Evolutionary conservation across 495 filamentous ascomycete species (phyloP), one percentile per base, ranked within the genome.

Genomic region (Aspergillus avenaceus): DNA sequence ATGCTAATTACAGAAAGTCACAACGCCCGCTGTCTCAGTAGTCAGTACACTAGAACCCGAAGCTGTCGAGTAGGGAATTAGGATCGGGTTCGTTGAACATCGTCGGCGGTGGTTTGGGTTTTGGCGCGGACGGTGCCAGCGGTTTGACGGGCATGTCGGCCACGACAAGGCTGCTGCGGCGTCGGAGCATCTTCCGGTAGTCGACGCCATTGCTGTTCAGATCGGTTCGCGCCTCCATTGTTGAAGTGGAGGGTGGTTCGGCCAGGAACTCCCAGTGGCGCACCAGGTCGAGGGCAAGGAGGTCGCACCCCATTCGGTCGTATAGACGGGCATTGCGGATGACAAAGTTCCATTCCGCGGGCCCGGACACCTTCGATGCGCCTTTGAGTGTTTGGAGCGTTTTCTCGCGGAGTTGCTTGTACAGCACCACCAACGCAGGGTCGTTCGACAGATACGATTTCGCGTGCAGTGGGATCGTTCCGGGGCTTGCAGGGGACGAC

Each of bases 251-350:
- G 1, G 80, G 63, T 5, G 63, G 63, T 11, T 38, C 54, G 36
- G 58, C 69, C 38, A 95, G 72, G 70, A 96, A 95, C 58, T 91
- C 86, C 91, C 91, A 97, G 59, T 87, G 90, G 5, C 85, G 80
- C 6, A 91, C 87, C 54, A 72, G 57, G 56, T 95, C 90, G 9
- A 98, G 71, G 9, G 95, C 93, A 2, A 97, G 80, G n/a, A 96
- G 59, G 62, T 96, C 92, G 58, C 93, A 95, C 11, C 93, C 93
- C 95, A 97, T 97, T 0, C 95, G 83, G 62, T 89, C 85, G 58
- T 97, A 96, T 4, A 96, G 73, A 25, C 87, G 75, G 8, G 92
- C 92, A 42, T 87, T 96, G 56, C 95, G 88, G 22, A 96, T 65
- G 4, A 98, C 82, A 57, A 97, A 97, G 23, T 84, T 83, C 85